These are phyloP conservation scores for Ceratobasidium sp. DNA, from an alignment of 1,284 basidiomycete species.

Conservation along the genomic window DNA sequence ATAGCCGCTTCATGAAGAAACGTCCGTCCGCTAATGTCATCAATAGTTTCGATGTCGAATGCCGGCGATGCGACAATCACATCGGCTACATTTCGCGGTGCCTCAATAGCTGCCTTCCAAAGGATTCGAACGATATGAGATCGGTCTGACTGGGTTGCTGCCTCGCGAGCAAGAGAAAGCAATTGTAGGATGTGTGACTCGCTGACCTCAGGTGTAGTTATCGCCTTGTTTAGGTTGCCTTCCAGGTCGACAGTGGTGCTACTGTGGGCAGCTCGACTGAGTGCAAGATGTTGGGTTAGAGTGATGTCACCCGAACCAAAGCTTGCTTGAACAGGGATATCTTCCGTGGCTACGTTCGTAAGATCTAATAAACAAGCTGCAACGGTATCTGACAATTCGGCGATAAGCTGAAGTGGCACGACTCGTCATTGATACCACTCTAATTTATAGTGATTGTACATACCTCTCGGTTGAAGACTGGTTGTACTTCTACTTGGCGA, in stretches of 20 bases:
- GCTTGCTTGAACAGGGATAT: slow-evolving; percentile 6
- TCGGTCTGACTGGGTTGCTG: slow-evolving; percentile 62
- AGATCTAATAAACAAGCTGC: slow-evolving; percentile 93
- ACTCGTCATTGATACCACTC: not conserved
- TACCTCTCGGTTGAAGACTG: slow-evolving; percentile 95
- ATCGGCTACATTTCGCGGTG: slow-evolving; percentile 75
- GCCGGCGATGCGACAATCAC: slow-evolving; percentile 77
- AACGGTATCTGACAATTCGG: slow-evolving; percentile 94
- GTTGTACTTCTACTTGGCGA: slow-evolving; percentile 97
- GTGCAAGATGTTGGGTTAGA: slow-evolving; percentile 75
- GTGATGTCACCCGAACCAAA: slow-evolving; percentile 59
- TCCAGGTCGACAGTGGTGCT: slow-evolving; percentile 89
- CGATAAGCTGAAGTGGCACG: slow-evolving; percentile 73
- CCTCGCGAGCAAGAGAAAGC: slow-evolving; percentile 73
- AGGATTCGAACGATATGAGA: slow-evolving; percentile 83
- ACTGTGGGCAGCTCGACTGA: slow-evolving; percentile 66
- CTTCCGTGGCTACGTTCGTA: slow-evolving; percentile 70
- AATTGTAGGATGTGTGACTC: slow-evolving; percentile 72
- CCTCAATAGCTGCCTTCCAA: slow-evolving; percentile 90
- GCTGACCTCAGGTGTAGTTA: slow-evolving; percentile 64
- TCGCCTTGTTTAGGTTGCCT: slow-evolving; percentile 80
- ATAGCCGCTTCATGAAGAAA: slow-evolving; percentile 96
- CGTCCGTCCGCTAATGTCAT: slow-evolving; percentile 96
- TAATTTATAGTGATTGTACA: slow-evolving; percentile 48
- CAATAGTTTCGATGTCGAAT: slow-evolving; percentile 91